These are phyloP conservation scores for Hypoxylon sp. DNA, from an alignment of 2,329 filamentous ascomycete genomes.

Conservation along the genomic window DNA sequence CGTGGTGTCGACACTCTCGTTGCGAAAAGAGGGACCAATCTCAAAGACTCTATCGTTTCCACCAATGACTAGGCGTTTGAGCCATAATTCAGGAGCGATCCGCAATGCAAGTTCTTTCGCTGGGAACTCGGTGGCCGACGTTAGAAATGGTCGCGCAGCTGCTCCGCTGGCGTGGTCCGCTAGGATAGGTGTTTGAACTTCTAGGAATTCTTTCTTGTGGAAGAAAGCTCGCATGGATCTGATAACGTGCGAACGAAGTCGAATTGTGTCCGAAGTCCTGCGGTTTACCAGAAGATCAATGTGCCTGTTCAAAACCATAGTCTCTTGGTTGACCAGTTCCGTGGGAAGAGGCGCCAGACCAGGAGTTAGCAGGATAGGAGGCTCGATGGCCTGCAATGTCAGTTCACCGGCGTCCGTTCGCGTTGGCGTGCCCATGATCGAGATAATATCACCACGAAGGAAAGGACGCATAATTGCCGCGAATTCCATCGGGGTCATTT, in stretches of 20 bases:
- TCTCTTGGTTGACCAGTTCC: slow-evolving; percentile 78
- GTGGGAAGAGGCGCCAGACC: slow-evolving; percentile 84
- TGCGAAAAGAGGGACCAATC: slow-evolving; percentile 92
- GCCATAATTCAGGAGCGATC: slow-evolving; percentile 94
- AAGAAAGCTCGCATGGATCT: slow-evolving; percentile 82
- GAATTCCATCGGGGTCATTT: not conserved
- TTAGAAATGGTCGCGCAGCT: slow-evolving; percentile 87
- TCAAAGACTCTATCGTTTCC: slow-evolving; percentile 93
- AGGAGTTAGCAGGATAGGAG: slow-evolving; percentile 82
- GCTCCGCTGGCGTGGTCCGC: slow-evolving; percentile 88
- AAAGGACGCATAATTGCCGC: slow-evolving; percentile 61
- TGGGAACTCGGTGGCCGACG: slow-evolving; percentile 81
- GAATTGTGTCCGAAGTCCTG: slow-evolving; percentile 76
- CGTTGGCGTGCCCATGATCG: slow-evolving; percentile 78
- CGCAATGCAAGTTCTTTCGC: slow-evolving; percentile 81
- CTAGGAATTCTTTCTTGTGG: slow-evolving; percentile 79
- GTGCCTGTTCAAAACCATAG: slow-evolving; percentile 82
- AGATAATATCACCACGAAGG: slow-evolving; percentile 80
- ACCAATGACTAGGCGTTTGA: slow-evolving; percentile 91
- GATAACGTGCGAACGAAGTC: slow-evolving; percentile 81
- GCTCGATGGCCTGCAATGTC: slow-evolving; percentile 75
- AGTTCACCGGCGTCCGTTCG: slow-evolving; percentile 81
- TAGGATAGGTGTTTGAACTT: slow-evolving; percentile 93
- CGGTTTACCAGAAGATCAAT: slow-evolving; percentile 87
- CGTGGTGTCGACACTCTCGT: slow-evolving; percentile 90